Evolutionary conservation across 371 early-diverging fungal species (phyloP), one percentile per base, ranked within the genome.

Genomic region (Massospora cicadina): DNA sequence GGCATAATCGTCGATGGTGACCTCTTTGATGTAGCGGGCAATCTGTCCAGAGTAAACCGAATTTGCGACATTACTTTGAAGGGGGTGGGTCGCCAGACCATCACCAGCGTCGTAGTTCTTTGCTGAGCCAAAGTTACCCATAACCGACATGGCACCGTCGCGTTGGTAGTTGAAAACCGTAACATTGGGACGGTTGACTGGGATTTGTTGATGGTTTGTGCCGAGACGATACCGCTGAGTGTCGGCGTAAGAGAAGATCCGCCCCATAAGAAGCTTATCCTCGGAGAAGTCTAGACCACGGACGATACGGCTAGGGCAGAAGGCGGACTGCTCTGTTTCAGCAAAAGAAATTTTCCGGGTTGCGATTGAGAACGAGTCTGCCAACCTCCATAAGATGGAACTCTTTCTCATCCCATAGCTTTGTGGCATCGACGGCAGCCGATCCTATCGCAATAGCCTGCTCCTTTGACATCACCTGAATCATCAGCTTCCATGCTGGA

Each of bases 301-400:
- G 27, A 87, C 83, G 71, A 85, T 72, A 72, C 81, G 76, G 43
- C 82, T 77, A 29, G 87, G 83, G 58, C 77, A 79, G 77, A 87
- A 87, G n/a, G 86, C 87, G 3, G 80, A 77, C 75, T 89, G 89
- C 72, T 88, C 89, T 55, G 77, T 77, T 69, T 89, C 88, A 66
- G 87, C 85, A 77, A 87, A n/a, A 87, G 80, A 82, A 88, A 76
- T 89, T 85, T 66, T 81, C 81, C 25, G 85, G 85, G 74, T 85
- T 86, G 69, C 82, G 79, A 77, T 87, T 78, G 66, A 89, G 74
- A 10, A 78, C 78, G 77, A 89, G 71, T 68, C 79, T 79, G 31
- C 89, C 89, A 30, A 89, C 80, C 61, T 73, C 72, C n/a, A 74
- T 71, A 63, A 86, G 70, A 43, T 85, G 85, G 68, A 74, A 78